Evolutionary conservation across 1,139 yeast genomes (phyloP), one percentile per base, ranked within the genome.

Genomic region (Diutina ranongensis): DNA sequence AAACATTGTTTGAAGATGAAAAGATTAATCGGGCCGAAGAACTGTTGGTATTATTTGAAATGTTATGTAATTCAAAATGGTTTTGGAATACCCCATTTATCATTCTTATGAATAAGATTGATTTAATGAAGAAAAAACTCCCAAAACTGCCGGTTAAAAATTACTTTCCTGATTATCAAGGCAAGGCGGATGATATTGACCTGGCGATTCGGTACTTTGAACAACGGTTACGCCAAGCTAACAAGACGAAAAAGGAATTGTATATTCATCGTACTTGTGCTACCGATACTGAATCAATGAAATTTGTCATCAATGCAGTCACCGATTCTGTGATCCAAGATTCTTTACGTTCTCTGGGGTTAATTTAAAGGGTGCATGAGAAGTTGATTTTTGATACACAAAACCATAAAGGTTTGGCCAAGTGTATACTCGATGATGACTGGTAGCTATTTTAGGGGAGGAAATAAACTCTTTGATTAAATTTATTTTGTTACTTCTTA

Each of bases 261-360:
- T 94, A 94, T 60, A 83, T 87, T 25, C 97, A 88, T 63, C 68
- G 89, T 53, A 94, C 98, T 1, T 88, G 97, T 66, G 99, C 99
- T 2, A 92, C 98, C 0, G 98, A 94, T 61, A 79, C 95, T 0
- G 71, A 76, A 47, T 74, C 86, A 25, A 89, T 89, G 96, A 76
- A 77, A 57, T 89, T 88, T 61, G 96, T 92, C 27, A 70, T 92
- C 51, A 77, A 86, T 10, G 97, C 97, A 0, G 96, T 88, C 5
- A 87, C 97, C 1, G 98, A 92, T 63, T 74, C 87, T 74, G 78
- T 92, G 45, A 77, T 89, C 38, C 94, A 86, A 59, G 84, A 83
- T 56, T 88, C 85, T 57, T 64, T 92, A 60, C 78, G 81, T 59
- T 78, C 78, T 60, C 83, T 94, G 56, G 98, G 98, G 1, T 69